Base-by-base conservation (phyloP, 2,329 filamentous ascomycete genomes). In the Pseudopyrenochaeta lycopersici region DNA sequence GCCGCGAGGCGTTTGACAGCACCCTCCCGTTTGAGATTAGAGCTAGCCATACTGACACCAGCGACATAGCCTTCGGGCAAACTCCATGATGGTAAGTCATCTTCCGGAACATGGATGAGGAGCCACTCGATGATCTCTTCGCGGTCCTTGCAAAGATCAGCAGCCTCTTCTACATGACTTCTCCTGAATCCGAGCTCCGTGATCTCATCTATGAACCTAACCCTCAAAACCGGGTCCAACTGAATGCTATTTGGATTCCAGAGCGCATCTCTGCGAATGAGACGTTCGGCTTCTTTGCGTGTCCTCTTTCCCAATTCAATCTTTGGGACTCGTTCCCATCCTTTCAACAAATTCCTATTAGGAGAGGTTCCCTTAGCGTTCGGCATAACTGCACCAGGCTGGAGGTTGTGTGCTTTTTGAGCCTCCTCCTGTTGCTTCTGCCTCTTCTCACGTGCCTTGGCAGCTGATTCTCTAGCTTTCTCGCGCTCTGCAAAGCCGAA, bases 71-170 rank as follows among this genome's bases (percentile, higher is more conserved):
- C 90, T 76, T 96, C 93, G 0, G 95, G 95, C 36, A 99, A 80
- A 64, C 91, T 91, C 92, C 94, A 98, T 6, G 85, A 82, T 1
- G 95, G 95, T n/a, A 98, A 80, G 68, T 98, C 95, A 71, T 99
- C 95, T 72, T 99, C 95, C 1, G 95, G 95, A 2, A 99, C 92
- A 76, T 99, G 94, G 46, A 98, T 93, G 43, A 99, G 84, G 14
- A 99, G 83, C 95, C 95, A 99, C 74, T 98, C 94, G 2, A 99
- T 82, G 14, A 92, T 89, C 77, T 99, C 95, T 72, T 97, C 93
- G 27, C 90, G 85, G 72, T 97, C 92, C 74, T 94, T 96, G 79
- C 93, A 97, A 67, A 93, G 87, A 39, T 87, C 87, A 1, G 90
- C 86, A 7, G 95, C 94, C 77, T 99, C 95, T 70, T 96, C 88